Conservation (phyloP, 768 basidiomycete species). For the Rhodotorula babjevae region DNA sequence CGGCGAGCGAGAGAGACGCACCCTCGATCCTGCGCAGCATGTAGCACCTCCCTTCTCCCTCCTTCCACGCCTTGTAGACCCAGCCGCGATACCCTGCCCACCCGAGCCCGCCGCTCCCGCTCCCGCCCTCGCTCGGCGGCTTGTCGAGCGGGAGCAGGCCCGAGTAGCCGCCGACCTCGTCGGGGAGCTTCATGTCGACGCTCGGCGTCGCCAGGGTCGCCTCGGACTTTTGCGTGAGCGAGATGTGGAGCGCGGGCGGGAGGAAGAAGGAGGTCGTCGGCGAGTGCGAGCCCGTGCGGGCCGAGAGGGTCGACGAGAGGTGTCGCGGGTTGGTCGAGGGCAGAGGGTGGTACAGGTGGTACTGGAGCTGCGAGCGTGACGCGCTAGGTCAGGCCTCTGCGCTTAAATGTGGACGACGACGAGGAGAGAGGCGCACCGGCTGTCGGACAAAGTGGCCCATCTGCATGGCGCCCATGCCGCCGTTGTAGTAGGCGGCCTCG, state of each 20-base stretch:
- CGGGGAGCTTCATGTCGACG: conserved; percentile 62
- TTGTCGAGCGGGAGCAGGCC: conserved; percentile 71
- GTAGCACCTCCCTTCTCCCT: conserved; percentile 71
- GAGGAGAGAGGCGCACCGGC: conserved; percentile 54
- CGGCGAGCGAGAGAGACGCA: conserved; percentile 47
- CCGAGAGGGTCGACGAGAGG: conserved; percentile 45
- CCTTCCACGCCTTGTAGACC: conserved; percentile 74
- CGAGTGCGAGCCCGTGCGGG: conserved; percentile 42
- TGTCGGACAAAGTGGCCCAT: conserved; percentile 51
- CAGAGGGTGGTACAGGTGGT: conserved; percentile 79
- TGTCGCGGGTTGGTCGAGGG: conserved; percentile 57
- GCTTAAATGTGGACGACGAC: not conserved
- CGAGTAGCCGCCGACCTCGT: conserved; percentile 86
- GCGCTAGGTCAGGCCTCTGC: not conserved
- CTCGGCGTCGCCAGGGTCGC: conserved; percentile 41
- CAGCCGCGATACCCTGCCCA: conserved; percentile 66
- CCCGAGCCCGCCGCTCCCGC: not conserved
- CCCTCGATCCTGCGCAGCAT: conserved; percentile 81
- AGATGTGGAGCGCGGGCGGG: conserved; percentile 64
- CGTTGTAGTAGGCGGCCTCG: conserved; percentile 36
- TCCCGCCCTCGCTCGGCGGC: not conserved
- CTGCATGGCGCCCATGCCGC: conserved; percentile 39
- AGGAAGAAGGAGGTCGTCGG: conserved; percentile 63
- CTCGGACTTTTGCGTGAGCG: conserved; percentile 46
- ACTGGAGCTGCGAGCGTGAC: conserved; percentile 62